phyloP scores from a whole-genome alignment of 108 stramenopile genomes.

The Fragilaria crotonensis region DNA sequence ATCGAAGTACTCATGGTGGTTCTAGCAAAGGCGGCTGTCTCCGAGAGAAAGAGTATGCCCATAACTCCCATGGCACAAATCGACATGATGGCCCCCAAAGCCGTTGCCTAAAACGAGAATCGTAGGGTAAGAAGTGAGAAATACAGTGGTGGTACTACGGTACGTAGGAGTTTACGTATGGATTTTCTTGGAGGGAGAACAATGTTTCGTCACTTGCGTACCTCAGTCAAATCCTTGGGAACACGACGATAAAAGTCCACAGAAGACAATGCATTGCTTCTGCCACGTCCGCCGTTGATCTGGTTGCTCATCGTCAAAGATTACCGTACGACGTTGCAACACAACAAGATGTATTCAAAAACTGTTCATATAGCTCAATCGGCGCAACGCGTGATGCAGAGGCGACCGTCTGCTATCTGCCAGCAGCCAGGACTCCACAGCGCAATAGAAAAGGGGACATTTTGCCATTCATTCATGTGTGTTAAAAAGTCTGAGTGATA shows the following conservation, averaged over 20 bases:
- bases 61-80: conserved; percentile 77
- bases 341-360: too few species aligned
- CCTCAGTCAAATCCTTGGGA: conserved; percentile 83
- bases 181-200: conserved; percentile 9
- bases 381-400: too few species aligned
- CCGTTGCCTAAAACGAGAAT: conserved; percentile 68
- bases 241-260: conserved; percentile 82
- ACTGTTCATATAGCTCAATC: too few species aligned
- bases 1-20: conserved; percentile 72
- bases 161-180: conserved; percentile 2
- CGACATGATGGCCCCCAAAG: conserved; percentile 81
- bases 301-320: conserved; percentile 41
- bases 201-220: too few species aligned
- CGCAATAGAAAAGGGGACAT: too few species aligned
- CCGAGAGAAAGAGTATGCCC: conserved; percentile 85
- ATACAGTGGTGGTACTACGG: neutral
- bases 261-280: conserved; percentile 44
- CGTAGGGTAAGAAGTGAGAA: too few species aligned
- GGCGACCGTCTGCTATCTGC: too few species aligned
- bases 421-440: too few species aligned
- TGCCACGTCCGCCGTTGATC: conserved; percentile 51
- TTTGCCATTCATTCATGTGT: too few species aligned
- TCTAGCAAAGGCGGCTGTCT: conserved; percentile 86
- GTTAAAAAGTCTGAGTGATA: too few species aligned
- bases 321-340: too few species aligned